These are phyloP conservation scores for Picea abies DNA, from an alignment of 83 land plant species.

Conservation along the genomic window DNA sequence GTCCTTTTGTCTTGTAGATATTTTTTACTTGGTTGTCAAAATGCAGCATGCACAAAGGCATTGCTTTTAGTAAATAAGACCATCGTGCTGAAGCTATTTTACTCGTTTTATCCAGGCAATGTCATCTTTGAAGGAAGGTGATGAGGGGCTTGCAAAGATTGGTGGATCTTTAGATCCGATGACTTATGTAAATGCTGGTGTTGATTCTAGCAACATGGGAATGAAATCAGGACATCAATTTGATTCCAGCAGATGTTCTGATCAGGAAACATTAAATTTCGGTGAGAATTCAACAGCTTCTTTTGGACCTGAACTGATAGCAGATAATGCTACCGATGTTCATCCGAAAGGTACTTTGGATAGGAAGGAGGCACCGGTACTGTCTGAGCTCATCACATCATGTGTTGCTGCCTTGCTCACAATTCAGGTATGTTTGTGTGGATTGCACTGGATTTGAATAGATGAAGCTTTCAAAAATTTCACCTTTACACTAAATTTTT, in stretches of 20 bases:
- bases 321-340: slow-evolving; percentile 20
- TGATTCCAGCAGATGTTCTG: slow-evolving; percentile 3
- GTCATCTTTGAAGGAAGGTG: slow-evolving; percentile 55
- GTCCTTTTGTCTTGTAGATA: not conserved
- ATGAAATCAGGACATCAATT: slow-evolving; percentile 17
- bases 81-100: slow-evolving; percentile 4
- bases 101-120: slow-evolving; percentile 47
- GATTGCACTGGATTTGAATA: not conserved
- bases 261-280: slow-evolving; percentile 12
- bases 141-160: slow-evolving; percentile 39
- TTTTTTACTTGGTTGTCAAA: not conserved
- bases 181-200: slow-evolving; percentile 29
- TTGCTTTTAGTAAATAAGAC: not conserved
- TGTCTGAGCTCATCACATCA: slow-evolving; percentile 79
- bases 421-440: slow-evolving; percentile 70
- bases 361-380: slow-evolving; percentile 46
- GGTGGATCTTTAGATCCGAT: slow-evolving; percentile 63
- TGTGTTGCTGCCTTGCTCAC: slow-evolving; percentile 89
- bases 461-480: not conserved
- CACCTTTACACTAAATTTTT: not conserved
- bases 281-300: not conserved
- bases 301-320: slow-evolving; percentile 29
- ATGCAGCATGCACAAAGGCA: not conserved
- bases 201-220: slow-evolving; percentile 27
- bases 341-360: not conserved